phyloP scores from a whole-genome alignment of 805 yeast genomes.

The Kodamaea lidongshanica region DNA sequence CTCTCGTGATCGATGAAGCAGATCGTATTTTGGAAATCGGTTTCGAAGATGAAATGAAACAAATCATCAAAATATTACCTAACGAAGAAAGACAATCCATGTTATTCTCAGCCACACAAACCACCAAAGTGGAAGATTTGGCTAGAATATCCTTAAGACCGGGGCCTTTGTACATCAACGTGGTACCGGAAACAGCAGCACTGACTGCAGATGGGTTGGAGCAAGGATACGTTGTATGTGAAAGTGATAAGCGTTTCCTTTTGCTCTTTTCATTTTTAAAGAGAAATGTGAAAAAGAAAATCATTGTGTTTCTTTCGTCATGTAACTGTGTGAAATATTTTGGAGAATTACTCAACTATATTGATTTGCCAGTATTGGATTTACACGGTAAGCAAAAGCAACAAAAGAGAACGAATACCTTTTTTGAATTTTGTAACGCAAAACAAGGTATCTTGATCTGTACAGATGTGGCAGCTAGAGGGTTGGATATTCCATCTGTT shows the following conservation, averaged over 20 bases:
- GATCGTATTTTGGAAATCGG: conserved; percentile 97
- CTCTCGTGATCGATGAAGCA: conserved; percentile 94
- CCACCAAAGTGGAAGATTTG: conserved; percentile 96
- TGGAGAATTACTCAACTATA: conserved; percentile 90
- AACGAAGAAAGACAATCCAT: conserved; percentile 90
- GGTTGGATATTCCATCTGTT: conserved; percentile 95
- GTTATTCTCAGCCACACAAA: conserved; percentile 99
- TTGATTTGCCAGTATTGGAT: conserved; percentile 93
- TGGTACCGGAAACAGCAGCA: conserved; percentile 71
- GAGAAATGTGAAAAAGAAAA: conserved; percentile 84
- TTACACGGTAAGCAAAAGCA: conserved; percentile 98
- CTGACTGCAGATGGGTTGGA: conserved; percentile 96
- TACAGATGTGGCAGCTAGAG: conserved; percentile 99
- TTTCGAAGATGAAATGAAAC: conserved; percentile 98
- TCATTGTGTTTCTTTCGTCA: conserved; percentile 91
- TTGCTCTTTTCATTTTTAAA: conserved; percentile 88
- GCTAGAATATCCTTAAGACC: conserved; percentile 93
- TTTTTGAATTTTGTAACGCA: conserved; percentile 97
- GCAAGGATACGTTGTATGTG: conserved; percentile 98
- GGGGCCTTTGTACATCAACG: conserved; percentile 92
- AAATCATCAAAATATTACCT: conserved; percentile 89
- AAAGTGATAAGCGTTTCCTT: conserved; percentile 88
- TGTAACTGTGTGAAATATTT: conserved; percentile 96
- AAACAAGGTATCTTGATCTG: conserved; percentile 88
- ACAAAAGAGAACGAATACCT: conserved; percentile 96